Base-by-base conservation (phyloP, 805 yeast species). In the Komagataella mondaviorum region DNA sequence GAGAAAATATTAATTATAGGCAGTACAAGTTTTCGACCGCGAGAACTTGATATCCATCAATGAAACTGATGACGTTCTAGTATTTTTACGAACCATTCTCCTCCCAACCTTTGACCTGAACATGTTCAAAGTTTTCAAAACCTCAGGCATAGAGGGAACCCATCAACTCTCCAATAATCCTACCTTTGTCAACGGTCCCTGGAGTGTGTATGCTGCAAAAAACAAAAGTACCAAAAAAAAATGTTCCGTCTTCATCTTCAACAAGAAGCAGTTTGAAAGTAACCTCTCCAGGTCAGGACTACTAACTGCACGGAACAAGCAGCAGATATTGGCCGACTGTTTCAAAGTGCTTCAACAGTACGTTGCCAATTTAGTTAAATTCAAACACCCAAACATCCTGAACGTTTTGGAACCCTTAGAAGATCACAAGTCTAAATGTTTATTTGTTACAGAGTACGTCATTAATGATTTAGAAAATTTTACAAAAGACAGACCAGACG, bases 391-490 rank as follows among this genome's bases (percentile, higher is more conserved):
- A 0, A 83, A 88, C 56, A 73, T 93, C 23, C 67, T 93, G 48
- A 82, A 89, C 1, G 73, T 93, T 2, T 78, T 87, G 44, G 99
- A 95, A 63, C 96, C 95, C 0, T 66, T 90, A 55, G 98, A 93
- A 64, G 95, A 89, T 57, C 85, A 91, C 44, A 83, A 83, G 56
- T 76, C 78, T 56, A 78, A 87, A 52, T 75, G 90, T 56, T 62
- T 84, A 51, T 91, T 93, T 69, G 99, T 85, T 10, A 80, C 95
- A 0, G 99, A 93, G 63, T 78, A 82, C 39, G 82, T 93, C 6
- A 72, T 61, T 6, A 60, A 59, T 47, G 70, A 65, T 52, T 55
- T 68, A 44, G 54, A 50, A 5, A 57, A 61, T 6, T 48, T 63
- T 23, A 65, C 67, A 45, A 73, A 72, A 43, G 62, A 66, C 17